phyloP scores from a whole-genome alignment of 1,284 basidiomycete genomes.

The Anthracocystis setariae region DNA sequence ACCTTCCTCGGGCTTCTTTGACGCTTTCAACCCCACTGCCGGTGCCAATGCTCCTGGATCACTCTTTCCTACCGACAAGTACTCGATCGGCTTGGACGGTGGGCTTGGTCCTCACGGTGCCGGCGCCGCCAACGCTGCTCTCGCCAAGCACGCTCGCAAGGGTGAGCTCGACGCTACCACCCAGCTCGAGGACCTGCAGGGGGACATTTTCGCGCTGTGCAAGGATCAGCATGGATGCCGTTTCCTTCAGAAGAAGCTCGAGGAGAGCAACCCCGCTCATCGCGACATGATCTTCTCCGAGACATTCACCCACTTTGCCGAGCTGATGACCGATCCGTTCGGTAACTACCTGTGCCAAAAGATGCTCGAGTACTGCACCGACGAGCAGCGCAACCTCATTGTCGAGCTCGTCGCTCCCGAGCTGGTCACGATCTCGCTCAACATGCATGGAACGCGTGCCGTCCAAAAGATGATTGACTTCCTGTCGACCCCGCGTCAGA shows the following conservation, averaged over 20 bases:
- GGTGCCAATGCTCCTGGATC: conserved; percentile 43
- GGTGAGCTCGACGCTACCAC: conserved; percentile 85
- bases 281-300: conserved; percentile 99
- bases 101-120: conserved; percentile 19
- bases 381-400: conserved; percentile 95
- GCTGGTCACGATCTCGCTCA: conserved; percentile 95
- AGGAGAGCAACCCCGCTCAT: conserved; percentile 80
- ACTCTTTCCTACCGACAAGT: conserved; percentile 48
- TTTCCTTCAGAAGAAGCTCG: conserved; percentile 98
- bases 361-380: conserved; percentile 94
- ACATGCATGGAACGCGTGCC: conserved; percentile 99
- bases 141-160: conserved; percentile 71
- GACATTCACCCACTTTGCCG: conserved; percentile 96
- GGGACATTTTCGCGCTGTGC: conserved; percentile 89
- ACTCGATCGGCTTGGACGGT: conserved; percentile 45
- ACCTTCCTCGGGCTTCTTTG: conserved; percentile 56
- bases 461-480: conserved; percentile 99
- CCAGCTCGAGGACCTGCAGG: conserved; percentile 91
- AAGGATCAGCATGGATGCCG: conserved; percentile 99
- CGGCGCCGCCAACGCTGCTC: conserved; percentile 21
- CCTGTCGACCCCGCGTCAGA: conserved; percentile 76
- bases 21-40: conserved; percentile 52
- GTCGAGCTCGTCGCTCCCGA: conserved; percentile 98
- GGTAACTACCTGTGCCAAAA: conserved; percentile 99
- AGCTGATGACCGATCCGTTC: conserved; percentile 99